Evolutionary conservation across 805 yeast species (phyloP).

Genomic region (Kazachstania bromeliacearum): DNA sequence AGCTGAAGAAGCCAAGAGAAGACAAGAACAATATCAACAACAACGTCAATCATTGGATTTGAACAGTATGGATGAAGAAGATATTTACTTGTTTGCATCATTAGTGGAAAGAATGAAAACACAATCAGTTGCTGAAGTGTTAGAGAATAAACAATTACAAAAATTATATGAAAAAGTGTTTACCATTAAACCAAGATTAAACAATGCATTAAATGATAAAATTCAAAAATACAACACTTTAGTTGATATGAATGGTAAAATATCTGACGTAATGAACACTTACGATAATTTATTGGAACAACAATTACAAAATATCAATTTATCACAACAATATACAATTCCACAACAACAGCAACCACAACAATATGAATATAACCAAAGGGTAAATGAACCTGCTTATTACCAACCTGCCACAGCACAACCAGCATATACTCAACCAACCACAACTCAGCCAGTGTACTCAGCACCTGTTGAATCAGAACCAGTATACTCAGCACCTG

Average conservation of each 20-base stretch:
- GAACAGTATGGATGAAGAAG: conserved; percentile 57
- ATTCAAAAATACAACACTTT: conserved; percentile 53
- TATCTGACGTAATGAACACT: conserved; percentile 63
- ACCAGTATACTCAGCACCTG: neutral
- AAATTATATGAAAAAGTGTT: conserved; percentile 48
- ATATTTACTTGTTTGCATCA: conserved; percentile 59
- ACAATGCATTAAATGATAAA: conserved; percentile 47
- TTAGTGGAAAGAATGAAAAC: conserved; percentile 44
- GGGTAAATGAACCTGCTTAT: conserved; percentile 6
- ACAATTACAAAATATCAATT: conserved; percentile 35
- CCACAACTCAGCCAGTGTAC: too few relatives aligned
- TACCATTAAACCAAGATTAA: conserved; percentile 59
- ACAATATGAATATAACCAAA: conserved; percentile 7
- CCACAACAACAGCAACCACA: conserved; percentile 22
- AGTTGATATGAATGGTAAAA: conserved; percentile 66
- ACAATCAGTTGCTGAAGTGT: conserved; percentile 36
- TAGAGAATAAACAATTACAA: conserved; percentile 27
- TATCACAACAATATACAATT: conserved; percentile 24
- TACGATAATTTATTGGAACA: conserved; percentile 67
- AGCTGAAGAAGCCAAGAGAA: conserved; percentile 35
- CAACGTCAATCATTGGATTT: conserved; percentile 27
- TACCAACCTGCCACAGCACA: neutral
- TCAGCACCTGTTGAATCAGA: neutral
- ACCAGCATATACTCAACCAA: neutral
- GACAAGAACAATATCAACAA: conserved; percentile 18